Evolutionary conservation across 306 rosid genomes (phyloP).

Genomic region (Begonia fuchsioides): DNA sequence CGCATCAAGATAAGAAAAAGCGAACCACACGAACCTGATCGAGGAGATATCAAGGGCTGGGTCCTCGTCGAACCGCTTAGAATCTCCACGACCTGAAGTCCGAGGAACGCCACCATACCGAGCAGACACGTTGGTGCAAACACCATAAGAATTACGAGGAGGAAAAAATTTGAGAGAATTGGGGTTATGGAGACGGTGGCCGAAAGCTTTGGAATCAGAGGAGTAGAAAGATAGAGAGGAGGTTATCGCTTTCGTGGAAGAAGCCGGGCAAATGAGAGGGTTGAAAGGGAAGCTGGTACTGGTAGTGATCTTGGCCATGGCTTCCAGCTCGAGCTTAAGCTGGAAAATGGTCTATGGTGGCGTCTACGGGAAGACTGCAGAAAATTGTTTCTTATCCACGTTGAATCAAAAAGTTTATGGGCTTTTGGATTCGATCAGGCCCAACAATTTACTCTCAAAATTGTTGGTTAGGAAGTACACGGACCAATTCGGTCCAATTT

Average conservation of each 20-base stretch:
- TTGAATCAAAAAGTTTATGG: too few species aligned
- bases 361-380: too few species aligned
- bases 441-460: too few species aligned
- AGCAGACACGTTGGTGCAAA: constrained; percentile 19
- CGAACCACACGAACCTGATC: constrained; percentile 24
- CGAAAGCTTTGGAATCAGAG: constrained; percentile 38
- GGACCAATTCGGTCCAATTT: too few species aligned
- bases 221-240: constrained; percentile 17
- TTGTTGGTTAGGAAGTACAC: too few species aligned
- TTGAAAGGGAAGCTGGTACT: constrained; percentile 36
- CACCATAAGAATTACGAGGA: constrained; percentile 14
- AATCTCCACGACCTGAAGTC: constrained; percentile 17
- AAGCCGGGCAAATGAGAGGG: constrained; percentile 13
- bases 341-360: too few species aligned
- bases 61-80: constrained; percentile 38
- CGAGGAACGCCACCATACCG: constrained; percentile 51
- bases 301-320: constrained; percentile 72
- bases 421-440: too few species aligned
- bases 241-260: constrained; percentile 16
- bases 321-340: too few species aligned
- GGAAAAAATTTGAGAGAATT: constrained; percentile 15
- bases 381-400: too few species aligned
- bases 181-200: constrained; percentile 23
- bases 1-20: not conserved
- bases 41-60: constrained; percentile 49